phyloP scores from a whole-genome alignment of 768 basidiomycete species.

The Leccinellum albellum region DNA sequence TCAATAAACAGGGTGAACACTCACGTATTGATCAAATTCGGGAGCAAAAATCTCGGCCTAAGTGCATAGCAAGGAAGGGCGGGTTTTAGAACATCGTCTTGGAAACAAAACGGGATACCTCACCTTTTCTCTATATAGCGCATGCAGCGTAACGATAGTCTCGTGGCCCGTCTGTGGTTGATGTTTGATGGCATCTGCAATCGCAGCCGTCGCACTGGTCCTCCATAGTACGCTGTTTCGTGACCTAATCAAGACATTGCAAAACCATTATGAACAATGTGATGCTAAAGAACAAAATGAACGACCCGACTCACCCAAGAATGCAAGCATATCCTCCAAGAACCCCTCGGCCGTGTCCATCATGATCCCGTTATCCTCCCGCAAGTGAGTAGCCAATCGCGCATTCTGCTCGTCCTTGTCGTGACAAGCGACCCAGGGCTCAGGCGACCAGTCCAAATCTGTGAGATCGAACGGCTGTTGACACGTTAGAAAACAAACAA shows the following conservation, averaged over 20 bases:
- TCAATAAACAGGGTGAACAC: constrained; percentile 23
- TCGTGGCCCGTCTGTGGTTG: constrained; percentile 56
- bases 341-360: constrained; percentile 73
- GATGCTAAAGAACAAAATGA: background rate
- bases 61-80: background rate
- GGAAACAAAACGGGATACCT: background rate
- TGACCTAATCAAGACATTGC: constrained; percentile 49
- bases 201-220: constrained; percentile 60
- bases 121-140: constrained; percentile 82
- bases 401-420: constrained; percentile 90
- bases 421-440: constrained; percentile 84
- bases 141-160: constrained; percentile 54
- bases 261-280: background rate
- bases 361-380: constrained; percentile 98
- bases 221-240: constrained; percentile 75
- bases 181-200: constrained; percentile 72
- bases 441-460: constrained; percentile 88
- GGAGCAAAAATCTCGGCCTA: constrained; percentile 85
- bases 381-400: constrained; percentile 71
- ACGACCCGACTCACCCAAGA: constrained; percentile 55
- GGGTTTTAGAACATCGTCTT: background rate
- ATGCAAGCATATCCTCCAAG: constrained; percentile 53
- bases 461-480: constrained; percentile 87
- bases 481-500: background rate
- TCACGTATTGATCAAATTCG: constrained; percentile 89